Base-by-base conservation (phyloP, 768 basidiomycete species). In the Suillus luteus region DNA sequence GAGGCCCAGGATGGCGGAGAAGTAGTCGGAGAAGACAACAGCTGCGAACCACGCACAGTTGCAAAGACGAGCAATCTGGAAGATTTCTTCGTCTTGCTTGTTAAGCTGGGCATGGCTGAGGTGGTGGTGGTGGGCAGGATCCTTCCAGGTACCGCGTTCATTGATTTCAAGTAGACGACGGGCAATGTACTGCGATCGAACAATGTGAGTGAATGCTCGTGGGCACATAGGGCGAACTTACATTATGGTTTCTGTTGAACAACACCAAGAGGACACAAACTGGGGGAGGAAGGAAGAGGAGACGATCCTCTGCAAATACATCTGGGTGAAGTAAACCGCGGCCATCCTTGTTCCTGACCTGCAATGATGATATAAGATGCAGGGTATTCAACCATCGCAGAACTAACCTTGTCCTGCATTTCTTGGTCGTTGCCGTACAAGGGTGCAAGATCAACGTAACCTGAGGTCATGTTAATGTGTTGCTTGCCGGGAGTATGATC, bases 161-260 rank as follows among this genome's bases (percentile, higher is more conserved):
- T 95, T 95, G 66, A 95, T 88, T 70, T 92, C 88, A 60, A 91
- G 79, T 2, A 95, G 77, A 68, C 88, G 92, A 62, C 80, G 80
- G 11, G 90, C 92, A 60, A 94, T 93, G 73, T 90, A 92, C 91
- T 95, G 65, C 48, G 22, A 15, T 37, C 41, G 40, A 35, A 52
- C 4, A 1, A 40, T 3, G 40, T 19, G 12, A 40, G 3, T 55
- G 33, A 8, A 52, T 33, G 3, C 14, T 64, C 27, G 58, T 51
- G 1, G 51, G 49, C 43, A 52, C 19, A 37, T 38, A 1, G 24
- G 5, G 5, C 3, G 19, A 14, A 75, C 88, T 66, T 66, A 93
- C 92, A 69, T 92, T 95, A 71, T 95, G 93, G 65, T 95, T 95
- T n/a, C 93, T 83, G 70, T 82, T 92, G 82, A 94, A 95, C n/a